Percentiles rank a stretch among this genome's conserved stretches.
These are phyloP conservation scores for Lactifluus piperatus DNA, from an alignment of 768 basidiomycete genomes.

Conservation along the genomic window DNA sequence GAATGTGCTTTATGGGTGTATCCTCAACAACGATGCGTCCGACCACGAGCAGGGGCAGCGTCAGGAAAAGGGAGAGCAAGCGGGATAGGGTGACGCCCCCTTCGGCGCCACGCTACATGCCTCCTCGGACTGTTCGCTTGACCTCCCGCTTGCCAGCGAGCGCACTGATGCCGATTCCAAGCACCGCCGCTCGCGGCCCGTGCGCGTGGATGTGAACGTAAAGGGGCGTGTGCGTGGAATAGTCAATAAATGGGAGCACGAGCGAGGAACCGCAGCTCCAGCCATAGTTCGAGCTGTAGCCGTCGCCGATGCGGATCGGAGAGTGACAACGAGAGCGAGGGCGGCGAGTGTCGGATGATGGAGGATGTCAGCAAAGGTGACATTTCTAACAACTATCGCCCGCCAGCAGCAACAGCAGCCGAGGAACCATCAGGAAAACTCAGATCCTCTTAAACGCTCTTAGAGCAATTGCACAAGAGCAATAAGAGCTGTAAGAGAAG, in stretches of 20 bases:
- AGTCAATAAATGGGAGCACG: conserved; percentile 19
- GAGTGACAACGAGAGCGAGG: conserved; percentile 10
- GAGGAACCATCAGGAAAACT: too few species aligned
- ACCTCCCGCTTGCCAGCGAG: conserved; percentile 22
- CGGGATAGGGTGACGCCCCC: conserved; percentile 19
- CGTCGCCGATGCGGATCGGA: background rate
- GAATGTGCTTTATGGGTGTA: conserved; percentile 46
- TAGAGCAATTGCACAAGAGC: too few species aligned
- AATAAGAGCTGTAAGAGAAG: too few species aligned
- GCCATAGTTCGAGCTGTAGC: background rate
- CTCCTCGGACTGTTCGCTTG: conserved; percentile 31
- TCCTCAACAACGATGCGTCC: conserved; percentile 34
- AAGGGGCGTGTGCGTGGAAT: conserved; percentile 18
- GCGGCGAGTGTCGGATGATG: background rate
- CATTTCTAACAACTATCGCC: background rate
- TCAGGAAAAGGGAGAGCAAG: background rate
- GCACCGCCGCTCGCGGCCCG: background rate
- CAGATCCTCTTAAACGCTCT: too few species aligned
- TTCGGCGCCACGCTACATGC: conserved; percentile 25
- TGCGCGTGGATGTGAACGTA: background rate
- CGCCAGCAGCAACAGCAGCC: too few species aligned
- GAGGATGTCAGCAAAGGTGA: background rate
- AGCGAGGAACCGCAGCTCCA: background rate
- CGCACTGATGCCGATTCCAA: background rate
- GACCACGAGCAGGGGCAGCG: conserved; percentile 13